These are phyloP conservation scores for Pichia kluyveri DNA, from an alignment of 805 yeast genomes.

Conservation along the genomic window DNA sequence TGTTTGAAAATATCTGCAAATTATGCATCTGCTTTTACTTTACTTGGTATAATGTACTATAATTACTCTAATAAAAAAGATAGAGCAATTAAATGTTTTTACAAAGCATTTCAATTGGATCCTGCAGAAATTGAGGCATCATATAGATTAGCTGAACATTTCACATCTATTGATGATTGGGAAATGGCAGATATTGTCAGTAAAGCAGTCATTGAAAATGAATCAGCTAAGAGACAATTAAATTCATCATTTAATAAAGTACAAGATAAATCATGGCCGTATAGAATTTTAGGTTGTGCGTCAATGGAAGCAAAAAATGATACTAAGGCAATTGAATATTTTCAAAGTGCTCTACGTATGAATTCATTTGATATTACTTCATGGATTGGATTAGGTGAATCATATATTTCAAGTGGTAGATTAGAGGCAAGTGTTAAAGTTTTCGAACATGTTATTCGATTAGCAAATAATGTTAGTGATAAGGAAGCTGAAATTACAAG, in stretches of 20 bases:
- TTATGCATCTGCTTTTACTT: slow-evolving; percentile 73
- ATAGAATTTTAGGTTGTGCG: slow-evolving; percentile 74
- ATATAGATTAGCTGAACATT: slow-evolving; percentile 56
- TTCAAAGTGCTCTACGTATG: slow-evolving; percentile 75
- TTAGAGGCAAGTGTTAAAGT: slow-evolving; percentile 82
- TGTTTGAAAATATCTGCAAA: slow-evolving; percentile 57
- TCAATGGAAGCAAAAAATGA: slow-evolving; percentile 63
- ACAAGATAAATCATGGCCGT: slow-evolving; percentile 66
- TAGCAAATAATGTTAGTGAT: slow-evolving; percentile 31
- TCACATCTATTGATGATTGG: slow-evolving; percentile 70
- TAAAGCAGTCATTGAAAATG: slow-evolving; percentile 54
- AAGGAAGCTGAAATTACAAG: slow-evolving; percentile 5
- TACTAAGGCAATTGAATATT: slow-evolving; percentile 76
- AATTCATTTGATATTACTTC: slow-evolving; percentile 61
- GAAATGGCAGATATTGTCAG: slow-evolving; percentile 71
- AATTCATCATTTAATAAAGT: slow-evolving; percentile 14
- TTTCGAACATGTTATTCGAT: slow-evolving; percentile 51
- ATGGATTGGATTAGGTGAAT: slow-evolving; percentile 97
- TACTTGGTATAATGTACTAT: slow-evolving; percentile 68
- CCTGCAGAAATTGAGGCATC: slow-evolving; percentile 71
- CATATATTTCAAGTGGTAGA: slow-evolving; percentile 78
- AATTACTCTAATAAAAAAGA: slow-evolving; percentile 46
- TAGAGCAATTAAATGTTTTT: slow-evolving; percentile 79
- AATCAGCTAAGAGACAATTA: slow-evolving; percentile 40
- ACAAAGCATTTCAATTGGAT: slow-evolving; percentile 84